Base-by-base conservation (phyloP, 345 rosid genomes). In the Trapa incisa region DNA sequence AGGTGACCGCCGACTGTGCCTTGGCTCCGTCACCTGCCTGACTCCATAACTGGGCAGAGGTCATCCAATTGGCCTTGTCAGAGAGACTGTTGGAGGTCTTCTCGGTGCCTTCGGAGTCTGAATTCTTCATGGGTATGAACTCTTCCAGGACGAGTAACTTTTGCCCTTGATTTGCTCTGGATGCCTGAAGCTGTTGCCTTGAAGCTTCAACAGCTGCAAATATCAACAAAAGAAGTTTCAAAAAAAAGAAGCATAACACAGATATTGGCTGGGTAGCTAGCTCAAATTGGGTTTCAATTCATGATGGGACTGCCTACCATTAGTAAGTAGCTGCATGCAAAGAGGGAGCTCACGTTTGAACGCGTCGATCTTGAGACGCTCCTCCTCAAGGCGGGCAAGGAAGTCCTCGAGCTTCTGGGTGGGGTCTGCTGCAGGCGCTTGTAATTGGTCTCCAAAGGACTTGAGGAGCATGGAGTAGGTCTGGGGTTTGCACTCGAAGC, bases 271-370 rank as follows among this genome's bases (percentile, higher is more conserved):
- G 29, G 29, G 29, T 22, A 22, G 29, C 29, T 22, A 22, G 29
- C 29, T 22, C 29, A 22, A 0, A 22, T 22, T 22, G 48, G 48
- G 11, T 45, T 7, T 7, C 11, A 11, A 45, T 45, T 45, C 48
- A 11, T 45, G 48, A 7, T 8, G 29, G 29, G 29, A 22, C 29
- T 42, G 48, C 45, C 3, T 84, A 90, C 99, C 99, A 71, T 84
- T 84, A 69, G 89, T 68, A 79, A 95, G 99, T 79, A 95, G 99
- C 65, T 95, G 97, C 97, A 95, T 91, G 92, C 99, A 95, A 72
- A 95, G 97, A 1, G 99, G 99, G 35, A 95, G 89, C 78, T 95
- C 99, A 9, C 99, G 96, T 78, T 95, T 95, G 82, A 95, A 89
- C 36, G 96, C 99, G 68, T 95, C 99, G 66, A 95, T 91, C 90